Evolutionary conservation across 2,329 filamentous ascomycete genomes (phyloP), one percentile per base, ranked within the genome.

Genomic region (Huntiella decipiens): DNA sequence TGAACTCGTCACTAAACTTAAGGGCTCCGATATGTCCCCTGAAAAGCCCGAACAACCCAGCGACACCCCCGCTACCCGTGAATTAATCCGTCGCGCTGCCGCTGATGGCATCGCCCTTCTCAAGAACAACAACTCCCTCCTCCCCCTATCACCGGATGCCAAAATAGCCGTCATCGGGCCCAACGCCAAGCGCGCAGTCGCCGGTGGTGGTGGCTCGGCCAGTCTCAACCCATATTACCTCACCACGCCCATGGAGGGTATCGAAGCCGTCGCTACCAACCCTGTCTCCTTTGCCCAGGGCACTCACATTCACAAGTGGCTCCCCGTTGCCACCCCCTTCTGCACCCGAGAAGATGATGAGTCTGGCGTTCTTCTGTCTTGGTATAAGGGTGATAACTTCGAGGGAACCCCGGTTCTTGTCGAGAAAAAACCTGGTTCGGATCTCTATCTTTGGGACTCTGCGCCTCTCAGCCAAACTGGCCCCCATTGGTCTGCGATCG

Each of bases 391-490:
- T 4, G 76, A 81, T 52, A 66, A 70, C 48, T 79, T 81, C 51
- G 59, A 73, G 47, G 74, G 74, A 2, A 57, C 63, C 16, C 71
- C 76, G 7, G 63, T 67, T 1, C 64, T 76, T 12, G 63, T 70
- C 2, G 74, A 80, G 55, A 66, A 67, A 43, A 69, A 77, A 51
- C 67, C 63, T 5, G 78, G 77, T 54, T 79, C 75, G 0, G 76
- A 81, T 55, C 66, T 81, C 1, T 80, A 78, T 63, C 64, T 82
- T 2, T 81, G 77, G 76, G 77, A 82, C 53, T 80, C 77, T 3
- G 76, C 74, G 1, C 77, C 77, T 4, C 57, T 70, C 12, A 64
- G 66, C 16, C 64, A 76, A 50, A 66, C 78, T 11, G 70, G 75
- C 0, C 73, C 73, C 0, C 68, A 74, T 45, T 80, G 74, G 67